Base-by-base conservation (phyloP, 2,329 filamentous ascomycete species). In the Alternaria postmessia region DNA sequence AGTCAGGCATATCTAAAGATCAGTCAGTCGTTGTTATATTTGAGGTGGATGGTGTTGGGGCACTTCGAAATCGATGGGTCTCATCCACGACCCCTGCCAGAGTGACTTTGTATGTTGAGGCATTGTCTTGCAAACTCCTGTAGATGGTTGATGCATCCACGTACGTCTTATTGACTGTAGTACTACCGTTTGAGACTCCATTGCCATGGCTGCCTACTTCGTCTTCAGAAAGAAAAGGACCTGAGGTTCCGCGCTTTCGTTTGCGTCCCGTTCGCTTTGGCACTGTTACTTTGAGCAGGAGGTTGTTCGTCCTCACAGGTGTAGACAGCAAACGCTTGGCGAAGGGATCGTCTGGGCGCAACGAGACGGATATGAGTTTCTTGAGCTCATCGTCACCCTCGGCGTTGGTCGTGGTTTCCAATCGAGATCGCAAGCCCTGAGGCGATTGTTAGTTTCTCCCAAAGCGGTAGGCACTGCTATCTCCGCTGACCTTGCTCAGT, bases 251-350 rank as follows among this genome's bases (percentile, higher is more conserved):
- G 68, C 89, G 85, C 80, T 94, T 97, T 59, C 94, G 87, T 79
- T 91, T 96, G 61, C 93, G 87, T 3, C 94, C 94, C 3, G 93
- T 97, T 57, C 92, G 85, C 77, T 89, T 95, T 0, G 95, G 94
- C 1, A 98, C 88, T 0, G 90, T 93, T 56, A 99, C 85, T 75
- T 93, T 94, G 54, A 99, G 83, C 20, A 98, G 84, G 20, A 98
- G 81, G 73, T 97, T 96, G 74, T 93, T 92, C 9, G 92, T 91
- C 20, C 87, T 81, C 32, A 89, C 87, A 73, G 90, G 91, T 42
- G 89, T 89, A 7, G 94, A 97, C 67, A 90, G 83, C 62, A 97
- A 83, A 8, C 92, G 91, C 68, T 91, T 90, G 70, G 91, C 89
- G 71, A 92, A 88, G 3, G 90, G 89, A 76, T 96, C 93, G 65